phyloP scores from a whole-genome alignment of 73 alveolate species.

The Tetrahymena elliotti region DNA sequence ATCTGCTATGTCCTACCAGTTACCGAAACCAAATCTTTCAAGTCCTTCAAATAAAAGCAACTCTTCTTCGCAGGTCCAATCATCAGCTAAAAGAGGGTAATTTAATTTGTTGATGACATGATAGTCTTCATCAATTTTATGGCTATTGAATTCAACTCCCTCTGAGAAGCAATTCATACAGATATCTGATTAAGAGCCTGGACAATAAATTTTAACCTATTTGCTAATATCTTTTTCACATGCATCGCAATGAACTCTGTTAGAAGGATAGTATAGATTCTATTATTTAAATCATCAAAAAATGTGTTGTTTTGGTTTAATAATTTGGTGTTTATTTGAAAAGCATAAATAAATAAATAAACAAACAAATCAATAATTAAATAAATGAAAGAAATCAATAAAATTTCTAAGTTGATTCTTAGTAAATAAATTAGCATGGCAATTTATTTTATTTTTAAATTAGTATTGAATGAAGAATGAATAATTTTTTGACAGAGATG shows the following conservation, averaged over 20 bases:
- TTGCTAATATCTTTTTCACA: constrained; percentile 41
- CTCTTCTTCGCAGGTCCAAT: constrained; percentile 94
- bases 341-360: no score
- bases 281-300: not conserved
- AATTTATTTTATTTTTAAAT: no score
- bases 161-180: constrained; percentile 40
- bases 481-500: no score
- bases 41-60: constrained; percentile 70
- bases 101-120: constrained; percentile 71
- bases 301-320: not conserved
- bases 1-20: constrained; percentile 92
- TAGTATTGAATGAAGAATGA: no score
- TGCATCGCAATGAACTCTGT: constrained; percentile 37
- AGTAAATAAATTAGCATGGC: not conserved
- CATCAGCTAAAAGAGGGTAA: constrained; percentile 85
- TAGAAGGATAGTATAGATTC: constrained; percentile 34
- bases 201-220: constrained; percentile 28
- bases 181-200: constrained; percentile 24
- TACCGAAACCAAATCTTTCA: constrained; percentile 87
- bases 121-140: constrained; percentile 31
- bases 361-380: not conserved
- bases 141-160: constrained; percentile 22
- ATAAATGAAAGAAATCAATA: no score
- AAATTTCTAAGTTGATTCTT: not conserved
- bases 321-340: not conserved